Evolutionary conservation across 2,329 filamentous ascomycete genomes (phyloP), one percentile per base, ranked within the genome.

Genomic region (Ilyonectria sp.): DNA sequence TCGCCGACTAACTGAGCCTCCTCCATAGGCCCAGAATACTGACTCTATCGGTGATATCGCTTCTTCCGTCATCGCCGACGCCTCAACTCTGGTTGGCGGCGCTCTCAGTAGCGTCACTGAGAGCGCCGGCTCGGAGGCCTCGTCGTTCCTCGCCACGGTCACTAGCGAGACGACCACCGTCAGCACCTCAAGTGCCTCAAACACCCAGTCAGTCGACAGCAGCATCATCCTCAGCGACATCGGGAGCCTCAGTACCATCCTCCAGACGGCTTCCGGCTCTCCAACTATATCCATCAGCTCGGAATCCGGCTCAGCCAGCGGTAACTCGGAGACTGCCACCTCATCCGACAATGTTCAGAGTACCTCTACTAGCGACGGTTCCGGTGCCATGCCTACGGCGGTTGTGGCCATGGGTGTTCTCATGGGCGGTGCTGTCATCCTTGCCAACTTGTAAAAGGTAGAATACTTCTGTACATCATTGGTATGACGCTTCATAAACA

Each of bases 371-470:
- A 71, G 70, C 57, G 70, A 74, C 62, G 77, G 71, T 8, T 79
- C 79, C 7, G 79, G 75, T 54, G 75, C 80, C 52, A 73, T 75
- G 62, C 80, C 79, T 68, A 85, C 83, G 17, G 85, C 79, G 31
- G 83, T 80, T 31, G 71, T 86, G 47, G 84, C 81, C 21, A 76
- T 86, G 53, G 84, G 84, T 35, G 84, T 84, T 26, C 78, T 86
- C 65, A 76, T 86, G 55, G 85, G 84, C 26, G 85, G 84, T 71
- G 83, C 82, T 3, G 85, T 83, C 57, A 64, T 85, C 57, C 69
- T 85, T 54, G 80, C 76, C 73, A 85, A 85, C 79, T 63, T 86
- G 73, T 86, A 84, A 80, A 72, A 4, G 26, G 50, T 15, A 26
- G 44, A 17, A 15, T 35, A 31, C 47, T 40, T 8, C 29, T 21